Evolutionary conservation across 331 rosid species (phyloP).

Genomic region (Acacia pycnantha): DNA sequence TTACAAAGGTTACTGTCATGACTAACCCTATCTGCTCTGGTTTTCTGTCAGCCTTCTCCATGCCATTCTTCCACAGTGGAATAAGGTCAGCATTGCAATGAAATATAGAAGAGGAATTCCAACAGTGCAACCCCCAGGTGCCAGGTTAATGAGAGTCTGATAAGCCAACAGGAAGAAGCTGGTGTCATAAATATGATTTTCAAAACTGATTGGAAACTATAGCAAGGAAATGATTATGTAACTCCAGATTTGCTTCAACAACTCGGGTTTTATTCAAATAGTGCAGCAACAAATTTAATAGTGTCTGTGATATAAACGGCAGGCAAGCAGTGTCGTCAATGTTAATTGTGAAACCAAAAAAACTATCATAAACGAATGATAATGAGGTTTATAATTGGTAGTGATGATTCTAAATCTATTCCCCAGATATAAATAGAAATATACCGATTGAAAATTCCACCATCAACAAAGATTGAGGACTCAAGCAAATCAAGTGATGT

Average conservation of each 20-base stretch:
- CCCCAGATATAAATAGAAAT: slow-evolving; percentile 25
- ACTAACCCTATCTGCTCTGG: slow-evolving; percentile 37
- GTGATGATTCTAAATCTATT: neutral
- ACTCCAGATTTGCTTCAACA: slow-evolving; percentile 1
- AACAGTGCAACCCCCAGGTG: slow-evolving; percentile 77
- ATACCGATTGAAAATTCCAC: neutral
- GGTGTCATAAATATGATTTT: slow-evolving; percentile 19
- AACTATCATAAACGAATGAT: neutral
- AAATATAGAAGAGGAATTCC: slow-evolving; percentile 81
- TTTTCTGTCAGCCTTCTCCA: slow-evolving; percentile 76
- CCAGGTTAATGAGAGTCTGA: slow-evolving; percentile 81
- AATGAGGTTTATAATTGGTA: neutral
- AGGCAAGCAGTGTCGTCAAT: slow-evolving; percentile 16
- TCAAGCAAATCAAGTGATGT: neutral
- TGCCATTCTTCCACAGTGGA: slow-evolving; percentile 80
- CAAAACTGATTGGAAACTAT: slow-evolving; percentile 2
- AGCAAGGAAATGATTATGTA: slow-evolving; percentile 4
- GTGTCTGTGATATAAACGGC: slow-evolving; percentile 37
- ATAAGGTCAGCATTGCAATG: slow-evolving; percentile 52
- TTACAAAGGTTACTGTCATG: slow-evolving; percentile 31
- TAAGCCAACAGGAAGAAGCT: slow-evolving; percentile 34
- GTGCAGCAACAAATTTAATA: slow-evolving; percentile 52
- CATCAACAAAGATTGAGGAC: neutral
- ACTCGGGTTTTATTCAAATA: neutral
- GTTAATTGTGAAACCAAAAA: neutral